phyloP scores from a whole-genome alignment of 805 yeast species.

The Suhomyces vadensis region DNA sequence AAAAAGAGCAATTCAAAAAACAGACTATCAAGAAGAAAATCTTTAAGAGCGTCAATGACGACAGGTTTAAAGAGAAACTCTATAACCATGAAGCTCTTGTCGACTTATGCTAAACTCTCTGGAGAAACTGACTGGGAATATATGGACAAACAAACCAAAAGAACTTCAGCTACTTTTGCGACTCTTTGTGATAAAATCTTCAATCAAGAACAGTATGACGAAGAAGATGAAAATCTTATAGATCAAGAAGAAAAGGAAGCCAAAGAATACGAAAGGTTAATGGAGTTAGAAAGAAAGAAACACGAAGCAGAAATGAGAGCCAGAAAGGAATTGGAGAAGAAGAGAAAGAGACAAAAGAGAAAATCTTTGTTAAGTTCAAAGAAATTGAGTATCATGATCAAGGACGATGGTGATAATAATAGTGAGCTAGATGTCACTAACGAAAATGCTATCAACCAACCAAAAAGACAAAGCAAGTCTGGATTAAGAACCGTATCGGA shows the following conservation, averaged over 20 bases:
- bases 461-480: conserved; percentile 36
- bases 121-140: conserved; percentile 66
- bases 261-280: conserved; percentile 47
- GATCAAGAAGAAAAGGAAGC: conserved; percentile 46
- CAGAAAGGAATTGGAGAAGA: conserved; percentile 47
- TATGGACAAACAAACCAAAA: conserved; percentile 68
- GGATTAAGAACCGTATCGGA: conserved; percentile 39
- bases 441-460: conserved; percentile 32
- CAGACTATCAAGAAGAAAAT: conserved; percentile 35
- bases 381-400: conserved; percentile 38
- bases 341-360: conserved; percentile 43
- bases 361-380: conserved; percentile 39
- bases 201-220: conserved; percentile 58
- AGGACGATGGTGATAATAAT: conserved; percentile 27
- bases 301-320: conserved; percentile 55
- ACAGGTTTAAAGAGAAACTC: conserved; percentile 63
- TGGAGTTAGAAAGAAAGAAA: conserved; percentile 48
- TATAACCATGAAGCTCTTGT: conserved; percentile 65
- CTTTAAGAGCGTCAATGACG: conserved; percentile 41
- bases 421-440: conserved; percentile 25
- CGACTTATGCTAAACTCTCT: conserved; percentile 72
- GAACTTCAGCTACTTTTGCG: conserved; percentile 79
- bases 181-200: conserved; percentile 74
- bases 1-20: conserved; percentile 28
- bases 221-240: conserved; percentile 48